Base-by-base conservation (phyloP, 2,329 filamentous ascomycete species). In the Penicillium frequentans region DNA sequence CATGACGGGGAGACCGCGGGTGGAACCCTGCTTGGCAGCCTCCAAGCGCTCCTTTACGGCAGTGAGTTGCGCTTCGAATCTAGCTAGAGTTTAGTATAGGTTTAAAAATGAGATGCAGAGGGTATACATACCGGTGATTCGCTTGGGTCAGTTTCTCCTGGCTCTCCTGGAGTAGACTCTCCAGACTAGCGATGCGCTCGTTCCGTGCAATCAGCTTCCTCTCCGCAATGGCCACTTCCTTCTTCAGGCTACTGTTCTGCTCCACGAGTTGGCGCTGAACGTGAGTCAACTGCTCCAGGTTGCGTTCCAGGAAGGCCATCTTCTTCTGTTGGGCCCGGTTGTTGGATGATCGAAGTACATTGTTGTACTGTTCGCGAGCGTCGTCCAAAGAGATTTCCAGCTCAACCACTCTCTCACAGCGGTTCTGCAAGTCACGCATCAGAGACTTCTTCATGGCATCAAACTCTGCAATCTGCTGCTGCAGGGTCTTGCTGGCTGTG, bases 381-480 rank as follows among this genome's bases (percentile, higher is more conserved):
- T 97, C 93, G 72, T 99, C 95, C 50, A 99, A 84, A 35, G 91
- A 96, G 70, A 99, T 99, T 77, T 99, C 95, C 27, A 99, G 86
- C 81, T 99, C 95, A 19, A 99, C 95, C 33, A 99, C 93, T 64
- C 95, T 89, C 81, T 99, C 95, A 76, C 95, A 99, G 60, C 95
- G 89, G 81, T 99, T 98, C 77, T 99, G 95, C 64, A 99, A 81
- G 77, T 99, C 95, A 56, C 95, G 90, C 95, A 99, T 99, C 66
- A 99, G 82, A 64, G 90, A 96, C 86, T 99, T 99, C 87, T 99
- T 99, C 93, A 99, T 99, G 58, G 91, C 90, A 76, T 99, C 95
- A 68, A 99, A 99, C 73, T 99, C 95, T 57, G 93, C 91, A 75
- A 99, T 96, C 79, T 98, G 95, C 79, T 99, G 93, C 73, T 96